Percentiles rank a stretch among this genome's conserved stretches.
phyloP scores from a whole-genome alignment of 495 filamentous ascomycete species.

The Aspergillus baeticus region DNA sequence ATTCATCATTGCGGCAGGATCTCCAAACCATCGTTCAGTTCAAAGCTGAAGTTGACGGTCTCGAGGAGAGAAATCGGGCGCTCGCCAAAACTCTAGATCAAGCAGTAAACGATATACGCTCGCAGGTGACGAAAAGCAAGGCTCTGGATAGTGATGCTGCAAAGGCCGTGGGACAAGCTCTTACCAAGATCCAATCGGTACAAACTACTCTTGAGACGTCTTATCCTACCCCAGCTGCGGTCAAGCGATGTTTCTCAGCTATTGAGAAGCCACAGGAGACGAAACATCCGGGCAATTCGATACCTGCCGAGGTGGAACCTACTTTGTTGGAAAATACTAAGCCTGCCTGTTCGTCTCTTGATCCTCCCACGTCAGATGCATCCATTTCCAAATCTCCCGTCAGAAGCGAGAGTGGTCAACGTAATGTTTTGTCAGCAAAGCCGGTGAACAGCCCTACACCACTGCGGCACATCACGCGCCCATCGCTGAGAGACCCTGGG shows the following conservation, averaged over 20 bases:
- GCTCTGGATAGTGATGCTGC: constrained; percentile 44
- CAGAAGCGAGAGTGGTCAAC: constrained; percentile 6
- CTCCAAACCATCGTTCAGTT: constrained; percentile 11
- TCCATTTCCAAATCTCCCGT: constrained; percentile 10
- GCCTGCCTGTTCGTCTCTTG: constrained; percentile 1
- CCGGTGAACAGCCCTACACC: constrained; percentile 14
- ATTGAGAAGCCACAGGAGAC: constrained; percentile 3
- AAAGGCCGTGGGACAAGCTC: constrained; percentile 44
- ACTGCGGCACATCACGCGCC: constrained; percentile 13
- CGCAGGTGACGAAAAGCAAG: constrained; percentile 45
- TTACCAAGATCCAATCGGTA: constrained; percentile 74
- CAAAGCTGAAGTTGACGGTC: constrained; percentile 34
- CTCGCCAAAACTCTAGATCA: constrained; percentile 72
- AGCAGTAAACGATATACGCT: constrained; percentile 64
- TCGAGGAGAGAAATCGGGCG: constrained; percentile 71
- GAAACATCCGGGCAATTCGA: background rate
- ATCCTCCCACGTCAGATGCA: background rate
- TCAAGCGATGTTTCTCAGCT: constrained; percentile 3
- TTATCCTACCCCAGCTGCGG: constrained; percentile 45
- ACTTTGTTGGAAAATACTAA: constrained; percentile 4
- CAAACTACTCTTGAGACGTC: constrained; percentile 73
- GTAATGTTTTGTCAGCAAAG: background rate
- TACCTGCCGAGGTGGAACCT: constrained; percentile 1
- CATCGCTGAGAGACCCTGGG: constrained; percentile 70
- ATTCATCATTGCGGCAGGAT: constrained; percentile 2